Conservation (phyloP, 2,329 filamentous ascomycete species). For the Talaromyces rugulosus region DNA sequence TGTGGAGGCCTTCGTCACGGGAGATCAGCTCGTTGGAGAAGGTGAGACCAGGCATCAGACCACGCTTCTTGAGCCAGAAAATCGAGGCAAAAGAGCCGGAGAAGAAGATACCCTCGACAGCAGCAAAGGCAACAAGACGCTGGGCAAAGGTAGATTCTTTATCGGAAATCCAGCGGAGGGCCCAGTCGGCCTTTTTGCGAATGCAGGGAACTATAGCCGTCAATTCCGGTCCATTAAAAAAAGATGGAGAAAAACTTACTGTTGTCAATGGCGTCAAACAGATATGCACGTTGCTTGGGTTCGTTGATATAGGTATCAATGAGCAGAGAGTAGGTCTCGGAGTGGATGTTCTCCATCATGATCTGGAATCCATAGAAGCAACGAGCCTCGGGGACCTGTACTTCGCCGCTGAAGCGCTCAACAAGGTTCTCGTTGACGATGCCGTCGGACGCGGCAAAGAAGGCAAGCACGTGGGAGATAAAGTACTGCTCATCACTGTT, state of each 20-base stretch:
- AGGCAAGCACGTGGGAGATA: slow-evolving; percentile 95
- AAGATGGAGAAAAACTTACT: slow-evolving; percentile 55
- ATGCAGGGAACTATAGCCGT: slow-evolving; percentile 74
- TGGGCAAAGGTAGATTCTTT: slow-evolving; percentile 91
- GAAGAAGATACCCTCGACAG: slow-evolving; percentile 99
- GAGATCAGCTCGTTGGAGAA: slow-evolving; percentile 99
- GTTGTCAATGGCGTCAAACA: slow-evolving; percentile 98
- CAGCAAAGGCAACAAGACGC: slow-evolving; percentile 93
- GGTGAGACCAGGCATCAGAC: slow-evolving; percentile 95
- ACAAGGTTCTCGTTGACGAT: slow-evolving; percentile 99
- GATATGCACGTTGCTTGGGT: slow-evolving; percentile 83
- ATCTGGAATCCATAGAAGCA: slow-evolving; percentile 99
- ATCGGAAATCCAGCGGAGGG: slow-evolving; percentile 89
- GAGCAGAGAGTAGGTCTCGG: slow-evolving; percentile 96
- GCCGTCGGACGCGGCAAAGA: slow-evolving; percentile 97
- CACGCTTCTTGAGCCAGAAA: slow-evolving; percentile 99
- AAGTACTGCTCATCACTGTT: slow-evolving; percentile 98
- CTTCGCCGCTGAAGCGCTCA: slow-evolving; percentile 94
- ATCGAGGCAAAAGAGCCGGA: slow-evolving; percentile 97
- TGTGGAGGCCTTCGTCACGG: slow-evolving; percentile 98
- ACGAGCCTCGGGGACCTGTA: slow-evolving; percentile 94
- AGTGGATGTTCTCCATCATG: slow-evolving; percentile 99
- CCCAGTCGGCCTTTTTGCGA: slow-evolving; percentile 98
- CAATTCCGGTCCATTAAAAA: background rate
- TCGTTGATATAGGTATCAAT: slow-evolving; percentile 99